These are phyloP conservation scores for Aspergillus steynii DNA, from an alignment of 495 filamentous ascomycete species.

Conservation along the genomic window DNA sequence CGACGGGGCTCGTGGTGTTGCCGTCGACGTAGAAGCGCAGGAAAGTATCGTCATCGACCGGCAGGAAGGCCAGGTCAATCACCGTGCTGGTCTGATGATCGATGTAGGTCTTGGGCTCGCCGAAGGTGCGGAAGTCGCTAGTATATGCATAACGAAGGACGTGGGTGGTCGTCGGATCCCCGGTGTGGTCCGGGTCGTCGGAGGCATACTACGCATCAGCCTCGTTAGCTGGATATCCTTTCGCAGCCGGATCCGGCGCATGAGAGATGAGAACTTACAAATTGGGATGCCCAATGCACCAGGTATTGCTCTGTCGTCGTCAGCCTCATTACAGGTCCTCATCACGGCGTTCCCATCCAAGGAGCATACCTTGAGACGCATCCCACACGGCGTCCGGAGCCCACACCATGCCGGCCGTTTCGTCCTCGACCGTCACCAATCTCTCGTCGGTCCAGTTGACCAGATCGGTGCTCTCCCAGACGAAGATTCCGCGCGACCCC, in stretches of 20 bases:
- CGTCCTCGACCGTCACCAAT: slow-evolving; percentile 17
- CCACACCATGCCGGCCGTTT: slow-evolving; percentile 20
- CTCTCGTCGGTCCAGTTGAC: slow-evolving; percentile 17
- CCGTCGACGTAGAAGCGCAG: slow-evolving; percentile 15
- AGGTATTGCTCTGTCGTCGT: slow-evolving; percentile 14
- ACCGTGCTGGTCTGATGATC: slow-evolving; percentile 3
- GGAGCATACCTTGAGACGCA: slow-evolving; percentile 7
- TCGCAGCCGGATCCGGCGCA: neutral
- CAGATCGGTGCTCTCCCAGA: slow-evolving; percentile 22
- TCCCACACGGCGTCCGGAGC: slow-evolving; percentile 24
- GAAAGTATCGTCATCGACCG: slow-evolving; percentile 6
- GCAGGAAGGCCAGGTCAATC: slow-evolving; percentile 17
- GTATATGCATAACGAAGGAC: slow-evolving; percentile 21
- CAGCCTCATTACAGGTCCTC: neutral
- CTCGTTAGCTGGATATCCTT: neutral
- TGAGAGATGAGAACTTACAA: slow-evolving; percentile 6
- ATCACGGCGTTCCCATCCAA: neutral
- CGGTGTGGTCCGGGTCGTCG: slow-evolving; percentile 15
- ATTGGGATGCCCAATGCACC: slow-evolving; percentile 20
- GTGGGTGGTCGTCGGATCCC: slow-evolving; percentile 6
- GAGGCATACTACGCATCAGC: slow-evolving; percentile 11
- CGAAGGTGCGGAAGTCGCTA: slow-evolving; percentile 20
- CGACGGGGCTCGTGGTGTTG: slow-evolving; percentile 5
- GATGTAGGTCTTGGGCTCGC: slow-evolving; percentile 13
- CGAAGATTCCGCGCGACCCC: slow-evolving; percentile 16